Evolutionary conservation across 2,329 filamentous ascomycete species (phyloP).

Genomic region (Colletotrichum liriopes): DNA sequence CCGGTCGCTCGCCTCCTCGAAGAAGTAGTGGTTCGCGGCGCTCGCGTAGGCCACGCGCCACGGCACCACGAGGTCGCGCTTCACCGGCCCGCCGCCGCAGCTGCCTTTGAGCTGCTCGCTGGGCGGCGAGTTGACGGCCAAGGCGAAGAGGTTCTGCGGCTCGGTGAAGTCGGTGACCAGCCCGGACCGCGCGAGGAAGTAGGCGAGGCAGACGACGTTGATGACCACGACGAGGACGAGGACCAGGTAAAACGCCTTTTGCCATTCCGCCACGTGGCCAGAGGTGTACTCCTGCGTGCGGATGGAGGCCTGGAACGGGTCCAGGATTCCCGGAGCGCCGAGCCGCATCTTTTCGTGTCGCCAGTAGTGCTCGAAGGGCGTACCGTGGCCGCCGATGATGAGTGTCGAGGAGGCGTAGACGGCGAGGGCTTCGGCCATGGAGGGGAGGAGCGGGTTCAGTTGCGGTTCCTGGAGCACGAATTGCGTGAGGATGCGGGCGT

Average conservation of each 20-base stretch:
- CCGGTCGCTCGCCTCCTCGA: slow-evolving; percentile 54
- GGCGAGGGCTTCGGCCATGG: slow-evolving; percentile 81
- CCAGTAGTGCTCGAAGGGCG: slow-evolving; percentile 75
- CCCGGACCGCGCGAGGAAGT: slow-evolving; percentile 68
- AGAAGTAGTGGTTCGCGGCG: slow-evolving; percentile 60
- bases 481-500: slow-evolving; percentile 71
- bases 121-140: slow-evolving; percentile 75
- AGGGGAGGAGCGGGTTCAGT: slow-evolving; percentile 71
- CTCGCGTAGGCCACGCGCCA: slow-evolving; percentile 59
- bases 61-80: slow-evolving; percentile 56
- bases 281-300: slow-evolving; percentile 80
- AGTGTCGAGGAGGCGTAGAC: slow-evolving; percentile 79
- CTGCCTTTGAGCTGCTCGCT: slow-evolving; percentile 55
- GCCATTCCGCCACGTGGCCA: slow-evolving; percentile 72
- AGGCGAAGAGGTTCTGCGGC: slow-evolving; percentile 80
- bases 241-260: slow-evolving; percentile 77
- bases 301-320: slow-evolving; percentile 76
- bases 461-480: slow-evolving; percentile 59
- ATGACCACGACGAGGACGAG: slow-evolving; percentile 77
- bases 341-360: slow-evolving; percentile 59
- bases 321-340: slow-evolving; percentile 59
- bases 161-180: slow-evolving; percentile 86
- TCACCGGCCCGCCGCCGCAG: slow-evolving; percentile 56
- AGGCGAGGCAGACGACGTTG: slow-evolving; percentile 76
- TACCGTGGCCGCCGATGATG: slow-evolving; percentile 70